These are phyloP conservation scores for Ajuga chamaepitys DNA, from an alignment of 257 asterid genomes.

Conservation along the genomic window DNA sequence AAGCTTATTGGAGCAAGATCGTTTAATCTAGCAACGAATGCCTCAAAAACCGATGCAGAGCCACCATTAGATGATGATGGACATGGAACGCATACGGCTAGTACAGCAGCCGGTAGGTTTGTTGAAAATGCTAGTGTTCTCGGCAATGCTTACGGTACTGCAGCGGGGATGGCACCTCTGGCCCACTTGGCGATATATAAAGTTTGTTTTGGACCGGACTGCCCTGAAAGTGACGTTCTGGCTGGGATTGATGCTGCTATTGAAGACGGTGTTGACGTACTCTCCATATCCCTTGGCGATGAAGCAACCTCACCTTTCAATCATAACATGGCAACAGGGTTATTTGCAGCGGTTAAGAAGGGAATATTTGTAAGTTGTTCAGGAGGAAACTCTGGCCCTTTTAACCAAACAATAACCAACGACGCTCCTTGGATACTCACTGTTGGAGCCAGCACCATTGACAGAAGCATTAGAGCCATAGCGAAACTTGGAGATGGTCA, in stretches of 20 bases:
- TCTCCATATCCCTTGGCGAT: conserved; percentile 32
- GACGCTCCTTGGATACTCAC: conserved; percentile 48
- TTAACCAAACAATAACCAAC: conserved; percentile 15
- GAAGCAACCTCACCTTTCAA: conserved; percentile 9
- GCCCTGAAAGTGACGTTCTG: conserved; percentile 21
- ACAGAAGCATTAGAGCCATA: conserved; percentile 17
- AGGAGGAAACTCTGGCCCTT: conserved; percentile 28
- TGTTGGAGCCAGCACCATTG: conserved; percentile 36
- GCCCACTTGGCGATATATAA: conserved; percentile 35
- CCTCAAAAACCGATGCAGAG: too few relatives aligned
- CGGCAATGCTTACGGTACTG: conserved; percentile 39
- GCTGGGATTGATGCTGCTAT: conserved; percentile 40
- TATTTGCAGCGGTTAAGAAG: conserved; percentile 31
- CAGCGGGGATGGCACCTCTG: conserved; percentile 36
- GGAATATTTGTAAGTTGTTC: conserved; percentile 39
- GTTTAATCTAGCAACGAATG: too few relatives aligned
- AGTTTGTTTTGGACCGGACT: conserved; percentile 16
- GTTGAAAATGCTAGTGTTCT: conserved; percentile 22
- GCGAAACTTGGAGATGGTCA: conserved; percentile 7
- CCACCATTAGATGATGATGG: conserved; percentile 31
- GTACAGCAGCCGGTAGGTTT: conserved; percentile 40
- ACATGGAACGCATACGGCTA: conserved; percentile 36
- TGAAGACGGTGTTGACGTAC: conserved; percentile 36
- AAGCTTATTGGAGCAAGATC: conserved; percentile 37
- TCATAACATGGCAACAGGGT: conserved; percentile 27